Evolutionary conservation across 139 green algal species (phyloP).

Genomic region (Picochlorum sp.): DNA sequence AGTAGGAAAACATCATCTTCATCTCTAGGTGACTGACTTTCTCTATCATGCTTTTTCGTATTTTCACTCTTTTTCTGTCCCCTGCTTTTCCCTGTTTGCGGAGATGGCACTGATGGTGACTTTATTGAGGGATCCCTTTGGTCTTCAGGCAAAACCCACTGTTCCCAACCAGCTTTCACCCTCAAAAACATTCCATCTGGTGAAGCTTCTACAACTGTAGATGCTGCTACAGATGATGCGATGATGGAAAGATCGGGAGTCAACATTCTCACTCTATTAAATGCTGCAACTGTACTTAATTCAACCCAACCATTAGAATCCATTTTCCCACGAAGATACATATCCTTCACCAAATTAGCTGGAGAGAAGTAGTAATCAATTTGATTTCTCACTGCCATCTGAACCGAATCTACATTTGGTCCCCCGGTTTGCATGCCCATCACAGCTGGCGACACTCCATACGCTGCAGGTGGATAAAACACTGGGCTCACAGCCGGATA

Average conservation of each 20-base stretch:
- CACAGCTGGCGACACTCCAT: conserved; percentile 12
- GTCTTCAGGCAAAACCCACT: conserved; percentile 64
- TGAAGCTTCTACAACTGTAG: conserved; percentile 39
- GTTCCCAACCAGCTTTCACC: conserved; percentile 30
- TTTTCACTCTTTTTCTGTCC: background rate
- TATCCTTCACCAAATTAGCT: conserved; percentile 88
- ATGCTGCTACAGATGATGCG: conserved; percentile 22
- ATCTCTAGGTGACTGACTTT: conserved; percentile 27
- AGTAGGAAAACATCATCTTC: conserved; percentile 67
- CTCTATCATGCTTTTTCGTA: conserved; percentile 9
- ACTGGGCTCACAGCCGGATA: conserved; percentile 33
- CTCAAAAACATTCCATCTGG: conserved; percentile 40
- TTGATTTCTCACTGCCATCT: conserved; percentile 59
- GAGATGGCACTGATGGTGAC: conserved; percentile 4
- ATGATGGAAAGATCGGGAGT: conserved; percentile 74
- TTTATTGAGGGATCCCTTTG: conserved; percentile 33
- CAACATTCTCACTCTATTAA: conserved; percentile 90
- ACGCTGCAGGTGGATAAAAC: conserved; percentile 63
- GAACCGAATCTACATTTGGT: conserved; percentile 17
- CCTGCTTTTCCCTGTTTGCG: background rate
- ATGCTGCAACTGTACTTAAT: conserved; percentile 66
- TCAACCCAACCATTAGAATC: conserved; percentile 82
- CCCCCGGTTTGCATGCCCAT: conserved; percentile 14
- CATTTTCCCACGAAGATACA: conserved; percentile 94
- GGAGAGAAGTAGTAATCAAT: conserved; percentile 96